Evolutionary conservation across 169 alveolate genomes (phyloP), one percentile per base, ranked within the genome.

Genomic region (Eimeria zaria): DNA sequence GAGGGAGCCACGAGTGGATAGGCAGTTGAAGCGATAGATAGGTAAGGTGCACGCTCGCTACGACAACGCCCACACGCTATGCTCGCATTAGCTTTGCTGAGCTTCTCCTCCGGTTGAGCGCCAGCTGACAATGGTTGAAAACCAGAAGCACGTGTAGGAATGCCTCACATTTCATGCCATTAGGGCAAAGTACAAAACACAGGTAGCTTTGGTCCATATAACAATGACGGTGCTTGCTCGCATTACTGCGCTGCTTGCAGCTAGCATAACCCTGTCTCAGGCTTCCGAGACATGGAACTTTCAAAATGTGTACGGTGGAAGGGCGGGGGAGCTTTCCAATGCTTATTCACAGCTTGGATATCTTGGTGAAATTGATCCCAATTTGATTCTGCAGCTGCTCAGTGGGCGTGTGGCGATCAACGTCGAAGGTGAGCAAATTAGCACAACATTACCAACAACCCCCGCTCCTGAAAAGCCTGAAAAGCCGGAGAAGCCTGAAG

Each of bases 341-440:
- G 83, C 53, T 4, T 73, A 73, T 18, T 53, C 83, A 18, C 83
- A 73, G 83, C 33, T 73, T 36, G 83, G 83, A 0, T 73, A 73
- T 73, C 83, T 73, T 16, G 83, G 83, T 8, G 83, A 80, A 12
- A 41, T 84, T 39, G 91, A 84, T 16, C 55, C 91, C 58, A 84
- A n/a, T 46, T 7, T 60, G 14, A 22, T 84, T 55, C 74, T 84
- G 74, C 76, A 73, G 83, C 39, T 73, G 83, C 83, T 73, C 83
- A 73, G 53, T 20, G 83, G 83, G 51, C 83, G 83, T 12, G 8
- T 73, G 83, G 83, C 83, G 0, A 39, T 73, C 55, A 73, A 73
- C 22, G 83, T 73, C 33, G 83, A 73, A 33, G 55, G 83, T 39
- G 55, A 73, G 83, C 83, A 44, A 2, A 73, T 73, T 39, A 73